These are phyloP conservation scores for Aphanomyces cochlioides DNA, from an alignment of 352 stramenopile species.

Conservation along the genomic window DNA sequence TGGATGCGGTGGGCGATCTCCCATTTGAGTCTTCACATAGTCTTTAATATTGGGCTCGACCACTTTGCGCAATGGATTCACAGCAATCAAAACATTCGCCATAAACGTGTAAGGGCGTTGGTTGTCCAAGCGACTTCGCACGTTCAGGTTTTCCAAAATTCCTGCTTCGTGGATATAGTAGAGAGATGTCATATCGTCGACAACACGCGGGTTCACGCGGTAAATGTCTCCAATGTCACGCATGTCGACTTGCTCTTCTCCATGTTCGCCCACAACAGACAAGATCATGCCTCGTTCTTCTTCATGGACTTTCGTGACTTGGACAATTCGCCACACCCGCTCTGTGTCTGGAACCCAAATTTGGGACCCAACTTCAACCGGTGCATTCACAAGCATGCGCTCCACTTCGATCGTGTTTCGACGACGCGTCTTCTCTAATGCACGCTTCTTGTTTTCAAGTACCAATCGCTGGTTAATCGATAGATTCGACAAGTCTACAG, in stretches of 20 bases:
- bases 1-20: conserved; percentile 72
- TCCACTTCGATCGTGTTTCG: conserved; percentile 72
- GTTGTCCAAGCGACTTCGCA: conserved; percentile 84
- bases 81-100: conserved; percentile 89
- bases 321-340: conserved; percentile 76
- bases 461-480: conserved; percentile 80
- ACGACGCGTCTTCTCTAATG: conserved; percentile 48
- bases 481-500: conserved; percentile 56
- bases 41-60: conserved; percentile 74
- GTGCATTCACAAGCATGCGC: conserved; percentile 55
- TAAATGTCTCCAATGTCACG: conserved; percentile 82
- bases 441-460: conserved; percentile 79
- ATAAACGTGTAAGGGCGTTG: conserved; percentile 92
- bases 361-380: conserved; percentile 70
- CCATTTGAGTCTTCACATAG: conserved; percentile 83
- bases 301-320: conserved; percentile 64
- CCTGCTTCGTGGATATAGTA: conserved; percentile 93
- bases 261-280: conserved; percentile 64
- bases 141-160: conserved; percentile 94
- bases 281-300: conserved; percentile 64
- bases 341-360: conserved; percentile 85
- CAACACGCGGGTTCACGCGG: conserved; percentile 80
- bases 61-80: conserved; percentile 86
- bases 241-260: conserved; percentile 68
- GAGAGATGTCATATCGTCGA: conserved; percentile 92